Evolutionary conservation across 441 rosid genomes (phyloP).

Genomic region (Raphanus hybrid): DNA sequence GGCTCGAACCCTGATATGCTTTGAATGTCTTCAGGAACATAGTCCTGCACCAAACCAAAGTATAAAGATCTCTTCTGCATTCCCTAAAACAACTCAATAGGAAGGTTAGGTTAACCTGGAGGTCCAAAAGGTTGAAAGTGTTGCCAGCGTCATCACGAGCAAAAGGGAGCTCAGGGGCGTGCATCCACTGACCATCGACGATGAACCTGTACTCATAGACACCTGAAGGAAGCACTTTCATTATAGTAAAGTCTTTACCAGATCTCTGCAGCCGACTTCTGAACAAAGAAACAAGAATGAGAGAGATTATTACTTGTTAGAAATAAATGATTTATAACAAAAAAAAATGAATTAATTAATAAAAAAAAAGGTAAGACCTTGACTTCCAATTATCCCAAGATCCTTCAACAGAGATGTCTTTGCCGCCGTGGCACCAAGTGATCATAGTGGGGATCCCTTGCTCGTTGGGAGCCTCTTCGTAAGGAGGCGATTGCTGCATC

Average conservation of each 20-base stretch:
- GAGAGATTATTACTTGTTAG: neutral
- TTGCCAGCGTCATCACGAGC: slow-evolving; percentile 79
- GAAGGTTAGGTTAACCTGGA: slow-evolving; percentile 30
- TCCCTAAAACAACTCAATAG: no score
- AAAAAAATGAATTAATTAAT: neutral
- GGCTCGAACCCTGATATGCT: slow-evolving; percentile 93
- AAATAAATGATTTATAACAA: neutral
- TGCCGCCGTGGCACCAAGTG: slow-evolving; percentile 89
- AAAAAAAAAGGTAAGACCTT: slow-evolving; percentile 52
- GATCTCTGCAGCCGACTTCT: slow-evolving; percentile 86
- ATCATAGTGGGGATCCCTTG: slow-evolving; percentile 93
- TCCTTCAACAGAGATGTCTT: slow-evolving; percentile 87
- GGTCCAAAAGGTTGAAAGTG: slow-evolving; percentile 80
- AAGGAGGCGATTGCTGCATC: slow-evolving; percentile 55
- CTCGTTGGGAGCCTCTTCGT: slow-evolving; percentile 64
- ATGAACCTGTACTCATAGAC: slow-evolving; percentile 89
- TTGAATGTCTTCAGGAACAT: slow-evolving; percentile 88
- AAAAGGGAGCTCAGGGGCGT: slow-evolving; percentile 83
- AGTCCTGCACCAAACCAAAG: slow-evolving; percentile 50
- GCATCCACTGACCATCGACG: slow-evolving; percentile 91
- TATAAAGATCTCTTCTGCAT: no score
- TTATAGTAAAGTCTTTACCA: slow-evolving; percentile 87
- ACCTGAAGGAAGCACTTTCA: slow-evolving; percentile 96
- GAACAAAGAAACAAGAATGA: slow-evolving; percentile 39
- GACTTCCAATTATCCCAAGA: slow-evolving; percentile 96